A percentile compares a stretch with the other conserved stretches of the same genome.
phyloP scores from a whole-genome alignment of 257 asterid species.

The Leptodermis oblonga region DNA sequence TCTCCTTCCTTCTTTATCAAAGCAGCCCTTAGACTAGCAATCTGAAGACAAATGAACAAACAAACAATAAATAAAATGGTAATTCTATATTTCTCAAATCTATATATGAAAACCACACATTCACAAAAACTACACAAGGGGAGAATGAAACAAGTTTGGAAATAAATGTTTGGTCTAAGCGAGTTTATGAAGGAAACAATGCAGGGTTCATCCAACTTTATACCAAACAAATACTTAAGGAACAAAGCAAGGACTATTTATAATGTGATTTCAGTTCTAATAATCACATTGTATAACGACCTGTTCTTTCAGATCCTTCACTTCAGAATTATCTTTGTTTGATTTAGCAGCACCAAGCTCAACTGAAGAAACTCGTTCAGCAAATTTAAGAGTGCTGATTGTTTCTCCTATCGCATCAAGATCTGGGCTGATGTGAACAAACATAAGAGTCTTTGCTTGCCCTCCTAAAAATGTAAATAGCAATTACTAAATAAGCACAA shows the following conservation, averaged over 20 bases:
- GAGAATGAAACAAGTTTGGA: neutral
- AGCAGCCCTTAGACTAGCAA: conserved; percentile 65
- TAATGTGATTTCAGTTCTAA: neutral
- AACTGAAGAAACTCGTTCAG: conserved; percentile 79
- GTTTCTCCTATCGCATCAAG: conserved; percentile 71
- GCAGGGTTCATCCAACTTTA: too few relatives aligned
- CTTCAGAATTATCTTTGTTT: conserved; percentile 65
- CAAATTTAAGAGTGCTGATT: conserved; percentile 79
- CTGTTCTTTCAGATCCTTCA: conserved; percentile 81
- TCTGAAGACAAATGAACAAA: conserved; percentile 40
- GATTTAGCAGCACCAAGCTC: conserved; percentile 79
- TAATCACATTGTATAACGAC: conserved; percentile 23
- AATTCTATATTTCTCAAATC: conserved; percentile 5
- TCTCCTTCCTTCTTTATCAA: conserved; percentile 60
- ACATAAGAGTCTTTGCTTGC: conserved; percentile 83
- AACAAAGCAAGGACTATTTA: neutral
- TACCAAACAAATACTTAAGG: too few relatives aligned
- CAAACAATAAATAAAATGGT: neutral
- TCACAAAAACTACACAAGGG: neutral
- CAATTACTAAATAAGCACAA: conserved; percentile 11
- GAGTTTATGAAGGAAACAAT: too few relatives aligned
- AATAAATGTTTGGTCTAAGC: neutral
- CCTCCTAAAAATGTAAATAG: conserved; percentile 47
- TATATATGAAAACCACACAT: neutral
- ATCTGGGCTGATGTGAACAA: conserved; percentile 85